Percentiles rank a stretch among this genome's conserved stretches.
Conservation (phyloP, 1,139 yeast species). For the Lodderomyces beijingensis region DNA sequence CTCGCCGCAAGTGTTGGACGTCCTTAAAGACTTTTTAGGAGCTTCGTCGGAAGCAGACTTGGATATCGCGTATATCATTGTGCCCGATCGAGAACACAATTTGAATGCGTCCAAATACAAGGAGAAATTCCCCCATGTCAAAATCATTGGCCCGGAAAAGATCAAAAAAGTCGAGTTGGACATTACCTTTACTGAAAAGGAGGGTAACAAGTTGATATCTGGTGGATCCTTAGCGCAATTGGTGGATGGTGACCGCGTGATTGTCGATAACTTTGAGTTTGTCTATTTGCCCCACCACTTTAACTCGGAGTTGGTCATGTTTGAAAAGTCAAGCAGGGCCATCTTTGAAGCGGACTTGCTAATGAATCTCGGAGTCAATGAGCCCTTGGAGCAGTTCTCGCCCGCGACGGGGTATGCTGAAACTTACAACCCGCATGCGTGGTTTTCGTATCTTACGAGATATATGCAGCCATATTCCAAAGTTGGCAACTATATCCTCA, state of each 20-base stretch:
- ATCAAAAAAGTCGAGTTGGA: slow-evolving; percentile 32
- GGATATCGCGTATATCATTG: slow-evolving; percentile 38
- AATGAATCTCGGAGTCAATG: slow-evolving; percentile 40
- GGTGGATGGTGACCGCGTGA: slow-evolving; percentile 16
- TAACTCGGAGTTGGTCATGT: slow-evolving; percentile 54
- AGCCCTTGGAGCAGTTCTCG: slow-evolving; percentile 26
- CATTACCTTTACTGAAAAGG: slow-evolving; percentile 22
- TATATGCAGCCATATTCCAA: slow-evolving; percentile 35
- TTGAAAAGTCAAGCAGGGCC: slow-evolving; percentile 41
- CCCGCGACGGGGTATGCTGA: slow-evolving; percentile 41
- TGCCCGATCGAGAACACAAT: slow-evolving; percentile 55
- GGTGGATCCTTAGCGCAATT: slow-evolving; percentile 19
- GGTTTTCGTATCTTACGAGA: slow-evolving; percentile 34
- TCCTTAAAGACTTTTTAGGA: slow-evolving; percentile 33
- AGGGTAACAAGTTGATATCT: slow-evolving; percentile 27
- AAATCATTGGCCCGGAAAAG: slow-evolving; percentile 47
- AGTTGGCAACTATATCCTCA: slow-evolving; percentile 30
- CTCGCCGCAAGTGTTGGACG: slow-evolving; percentile 39
- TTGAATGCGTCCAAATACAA: slow-evolving; percentile 53
- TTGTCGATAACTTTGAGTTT: slow-evolving; percentile 44
- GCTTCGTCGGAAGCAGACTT: slow-evolving; percentile 22
- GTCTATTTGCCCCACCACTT: slow-evolving; percentile 51
- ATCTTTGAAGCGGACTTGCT: slow-evolving; percentile 55
- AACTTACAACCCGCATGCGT: slow-evolving; percentile 35
- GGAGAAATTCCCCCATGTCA: slow-evolving; percentile 41